Base-by-base conservation (phyloP, 768 basidiomycete species). In the Tricholoma hemisulphureum region DNA sequence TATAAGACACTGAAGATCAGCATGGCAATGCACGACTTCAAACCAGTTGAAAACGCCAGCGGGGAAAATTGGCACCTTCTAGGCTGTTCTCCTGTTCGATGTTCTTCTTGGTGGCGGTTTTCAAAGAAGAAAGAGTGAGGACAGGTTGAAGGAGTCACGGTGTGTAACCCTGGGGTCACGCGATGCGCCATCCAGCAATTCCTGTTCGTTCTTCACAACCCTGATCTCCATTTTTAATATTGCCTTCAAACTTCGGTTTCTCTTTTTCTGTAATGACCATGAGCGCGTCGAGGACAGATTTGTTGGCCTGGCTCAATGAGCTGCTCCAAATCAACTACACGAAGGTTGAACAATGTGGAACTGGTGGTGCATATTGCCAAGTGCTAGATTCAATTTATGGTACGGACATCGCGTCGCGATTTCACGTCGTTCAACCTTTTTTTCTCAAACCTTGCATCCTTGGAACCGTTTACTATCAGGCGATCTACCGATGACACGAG, bases 381-480 rank as follows among this genome's bases (percentile, higher is more conserved):
- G 80, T 98, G 69, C 75, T 98, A 60, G 97, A 98, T 79, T 94
- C 93, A 45, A 86, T 98, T 77, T 98, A 90, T 71, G 87, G 94
- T 93, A 61, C 66, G 87, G 74, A 39, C 56, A 65, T 69, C 67
- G 64, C 62, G 45, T 59, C 55, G 39, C 58, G 54, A 20, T 55
- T 50, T 57, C 20, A 31, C 46, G 23, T 48, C 29, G 31, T 23
- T 60, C 51, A 35, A 58, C 14, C 6, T 37, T 14, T 35, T n/a
- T 34, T 51, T 59, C 58, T 57, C 43, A 20, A 32, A 50, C 43
- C 32, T 35, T 54, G 54, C 51, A 35, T 46, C 6, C 50, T 58
- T 57, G 52, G 57, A 53, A 55, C 43, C 13, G 52, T 35, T 9
- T 39, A 20, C 35, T 29, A 21, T 9, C 67, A 96, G 94, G 89